Evolutionary conservation across 176 grass and related monocot species (phyloP).

Genomic region (Themeda triandra): DNA sequence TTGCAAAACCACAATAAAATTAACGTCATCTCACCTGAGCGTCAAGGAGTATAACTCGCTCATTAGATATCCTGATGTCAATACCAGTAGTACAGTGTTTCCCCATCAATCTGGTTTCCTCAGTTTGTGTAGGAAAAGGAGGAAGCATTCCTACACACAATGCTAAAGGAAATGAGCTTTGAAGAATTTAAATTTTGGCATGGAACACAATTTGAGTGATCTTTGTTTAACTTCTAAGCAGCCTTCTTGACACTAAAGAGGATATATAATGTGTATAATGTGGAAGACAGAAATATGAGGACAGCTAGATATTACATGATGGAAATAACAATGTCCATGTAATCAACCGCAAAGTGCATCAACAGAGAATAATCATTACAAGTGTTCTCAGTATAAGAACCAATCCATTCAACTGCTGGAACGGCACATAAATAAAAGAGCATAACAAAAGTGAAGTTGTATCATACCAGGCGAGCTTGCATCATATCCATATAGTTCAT

Average conservation of each 20-base stretch:
- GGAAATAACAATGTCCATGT: background rate
- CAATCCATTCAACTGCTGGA: background rate
- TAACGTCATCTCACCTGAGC: conserved; percentile 54
- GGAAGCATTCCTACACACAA: conserved; percentile 80
- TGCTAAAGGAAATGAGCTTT: background rate
- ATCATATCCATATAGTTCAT: conserved; percentile 83
- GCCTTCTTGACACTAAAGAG: background rate
- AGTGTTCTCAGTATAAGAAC: background rate
- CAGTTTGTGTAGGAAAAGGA: conserved; percentile 81
- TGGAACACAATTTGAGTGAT: background rate
- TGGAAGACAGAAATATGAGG: background rate
- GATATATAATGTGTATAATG: background rate
- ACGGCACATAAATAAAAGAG: background rate
- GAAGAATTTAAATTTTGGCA: background rate
- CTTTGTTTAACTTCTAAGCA: background rate
- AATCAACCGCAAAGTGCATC: background rate
- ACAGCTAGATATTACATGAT: background rate
- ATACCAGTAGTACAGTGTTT: conserved; percentile 85
- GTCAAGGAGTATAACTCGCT: conserved; percentile 92
- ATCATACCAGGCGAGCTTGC: conserved; percentile 65
- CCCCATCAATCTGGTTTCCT: conserved; percentile 72
- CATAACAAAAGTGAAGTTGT: background rate
- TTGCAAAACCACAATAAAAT: conserved; percentile 3
- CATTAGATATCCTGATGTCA: conserved; percentile 91
- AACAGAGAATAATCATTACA: background rate